A percentile compares a stretch with the other conserved stretches of the same genome.
These are phyloP conservation scores for Aspergillus fumigatiaffinis DNA, from an alignment of 2,329 filamentous ascomycete genomes.

Conservation along the genomic window DNA sequence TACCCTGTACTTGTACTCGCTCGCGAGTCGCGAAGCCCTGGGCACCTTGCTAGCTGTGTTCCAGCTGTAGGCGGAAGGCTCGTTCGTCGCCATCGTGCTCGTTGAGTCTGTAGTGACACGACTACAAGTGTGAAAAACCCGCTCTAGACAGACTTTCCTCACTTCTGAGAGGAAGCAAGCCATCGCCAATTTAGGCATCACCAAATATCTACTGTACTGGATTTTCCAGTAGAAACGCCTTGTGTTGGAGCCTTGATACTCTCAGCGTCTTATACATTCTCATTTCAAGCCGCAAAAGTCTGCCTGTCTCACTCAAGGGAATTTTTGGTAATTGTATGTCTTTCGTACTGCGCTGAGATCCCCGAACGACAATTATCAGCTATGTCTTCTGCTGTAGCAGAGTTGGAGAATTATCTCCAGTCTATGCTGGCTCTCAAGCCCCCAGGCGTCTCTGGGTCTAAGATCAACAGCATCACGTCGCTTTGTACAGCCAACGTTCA, in stretches of 20 bases:
- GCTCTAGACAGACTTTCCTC: slow-evolving; percentile 21
- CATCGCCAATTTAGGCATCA: slow-evolving; percentile 13
- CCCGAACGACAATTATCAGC: slow-evolving; percentile 21
- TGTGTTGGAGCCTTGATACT: slow-evolving; percentile 10
- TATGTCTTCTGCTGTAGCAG: slow-evolving; percentile 82
- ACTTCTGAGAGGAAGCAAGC: slow-evolving; percentile 11
- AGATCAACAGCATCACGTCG: slow-evolving; percentile 80
- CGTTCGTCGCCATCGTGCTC: slow-evolving; percentile 29
- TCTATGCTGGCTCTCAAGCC: slow-evolving; percentile 89
- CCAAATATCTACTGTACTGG: slow-evolving; percentile 17
- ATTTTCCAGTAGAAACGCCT: slow-evolving; percentile 24
- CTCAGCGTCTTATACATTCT: slow-evolving; percentile 10
- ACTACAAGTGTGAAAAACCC: slow-evolving; percentile 19
- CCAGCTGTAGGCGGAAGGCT: slow-evolving; percentile 36
- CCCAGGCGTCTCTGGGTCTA: slow-evolving; percentile 88
- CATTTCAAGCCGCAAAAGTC: slow-evolving; percentile 12
- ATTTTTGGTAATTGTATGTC: slow-evolving; percentile 7
- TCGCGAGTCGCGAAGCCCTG: slow-evolving; percentile 26
- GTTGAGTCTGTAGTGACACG: slow-evolving; percentile 38
- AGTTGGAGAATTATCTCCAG: slow-evolving; percentile 85
- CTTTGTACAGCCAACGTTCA: slow-evolving; percentile 87
- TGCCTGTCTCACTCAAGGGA: slow-evolving; percentile 6
- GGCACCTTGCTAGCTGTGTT: slow-evolving; percentile 34
- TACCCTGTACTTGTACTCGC: slow-evolving; percentile 37
- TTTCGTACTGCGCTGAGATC: slow-evolving; percentile 11